Evolutionary conservation across 2,329 filamentous ascomycete genomes (phyloP).

Genomic region (Pseudophaeomoniella oleicola): DNA sequence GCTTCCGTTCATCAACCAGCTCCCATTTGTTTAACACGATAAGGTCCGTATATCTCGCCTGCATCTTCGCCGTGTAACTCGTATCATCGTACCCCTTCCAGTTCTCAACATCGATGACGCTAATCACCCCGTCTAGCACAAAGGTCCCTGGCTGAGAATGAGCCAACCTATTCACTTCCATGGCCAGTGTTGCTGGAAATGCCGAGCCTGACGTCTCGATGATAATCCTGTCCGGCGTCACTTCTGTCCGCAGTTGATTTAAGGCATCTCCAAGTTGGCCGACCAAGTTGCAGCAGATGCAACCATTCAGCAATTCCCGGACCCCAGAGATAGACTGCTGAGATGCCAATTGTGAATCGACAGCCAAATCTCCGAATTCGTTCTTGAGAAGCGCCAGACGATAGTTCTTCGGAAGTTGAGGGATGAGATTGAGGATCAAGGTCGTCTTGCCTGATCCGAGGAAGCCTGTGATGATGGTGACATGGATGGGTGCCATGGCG

Average conservation of each 20-base stretch:
- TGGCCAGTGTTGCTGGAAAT: constrained; percentile 74
- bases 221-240: constrained; percentile 67
- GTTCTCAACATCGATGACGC: constrained; percentile 87
- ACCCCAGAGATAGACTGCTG: constrained; percentile 75
- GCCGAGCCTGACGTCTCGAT: constrained; percentile 86
- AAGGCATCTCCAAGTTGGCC: constrained; percentile 77
- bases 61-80: constrained; percentile 73
- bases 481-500: constrained; percentile 57
- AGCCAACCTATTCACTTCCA: constrained; percentile 72
- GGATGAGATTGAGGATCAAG: constrained; percentile 82
- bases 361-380: constrained; percentile 87
- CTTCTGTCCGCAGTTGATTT: constrained; percentile 49
- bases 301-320: constrained; percentile 86
- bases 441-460: constrained; percentile 94
- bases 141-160: constrained; percentile 48
- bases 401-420: constrained; percentile 78
- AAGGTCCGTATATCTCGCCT: constrained; percentile 79
- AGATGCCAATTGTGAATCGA: constrained; percentile 83
- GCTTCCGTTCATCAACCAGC: constrained; percentile 51
- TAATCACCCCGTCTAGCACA: constrained; percentile 72
- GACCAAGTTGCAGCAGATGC: constrained; percentile 97
- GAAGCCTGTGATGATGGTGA: constrained; percentile 94
- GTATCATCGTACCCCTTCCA: constrained; percentile 89
- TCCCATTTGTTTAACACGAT: constrained; percentile 95
- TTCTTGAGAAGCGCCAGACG: constrained; percentile 92